Conservation (phyloP, 202 grass and related monocot genomes). For the Carex arenaria region DNA sequence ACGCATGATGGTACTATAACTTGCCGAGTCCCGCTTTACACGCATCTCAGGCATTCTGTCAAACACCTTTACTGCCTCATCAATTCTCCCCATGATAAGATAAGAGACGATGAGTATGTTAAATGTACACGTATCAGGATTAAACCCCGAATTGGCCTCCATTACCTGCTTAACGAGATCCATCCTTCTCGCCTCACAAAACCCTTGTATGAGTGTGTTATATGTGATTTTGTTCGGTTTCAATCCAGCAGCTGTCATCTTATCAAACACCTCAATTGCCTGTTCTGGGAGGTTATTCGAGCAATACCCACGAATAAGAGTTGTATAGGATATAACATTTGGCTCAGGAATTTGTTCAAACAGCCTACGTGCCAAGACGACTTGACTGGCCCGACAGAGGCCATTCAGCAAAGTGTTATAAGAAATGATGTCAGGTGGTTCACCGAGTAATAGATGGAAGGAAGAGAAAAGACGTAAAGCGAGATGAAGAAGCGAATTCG, state of each 20-base stretch:
- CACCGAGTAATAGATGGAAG: slow-evolving; percentile 49
- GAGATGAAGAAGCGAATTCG: slow-evolving; percentile 38
- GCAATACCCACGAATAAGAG: slow-evolving; percentile 70
- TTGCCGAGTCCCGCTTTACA: slow-evolving; percentile 65
- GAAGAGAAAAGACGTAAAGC: slow-evolving; percentile 23
- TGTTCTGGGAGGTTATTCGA: slow-evolving; percentile 34
- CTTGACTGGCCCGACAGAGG: slow-evolving; percentile 41
- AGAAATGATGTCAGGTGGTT: slow-evolving; percentile 50
- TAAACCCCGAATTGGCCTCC: slow-evolving; percentile 36
- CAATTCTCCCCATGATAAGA: slow-evolving; percentile 32
- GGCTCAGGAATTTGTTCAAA: slow-evolving; percentile 52
- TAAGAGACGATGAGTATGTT: slow-evolving; percentile 53
- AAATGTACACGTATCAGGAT: slow-evolving; percentile 80
- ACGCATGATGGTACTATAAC: slow-evolving; percentile 63
- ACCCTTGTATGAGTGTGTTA: slow-evolving; percentile 84
- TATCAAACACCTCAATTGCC: slow-evolving; percentile 40
- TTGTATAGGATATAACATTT: slow-evolving; percentile 73
- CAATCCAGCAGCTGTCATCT: slow-evolving; percentile 41
- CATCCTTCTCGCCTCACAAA: slow-evolving; percentile 66
- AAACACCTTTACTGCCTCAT: slow-evolving; percentile 64
- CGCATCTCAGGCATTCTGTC: slow-evolving; percentile 49
- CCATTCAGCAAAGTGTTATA: slow-evolving; percentile 69
- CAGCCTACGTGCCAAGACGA: slow-evolving; percentile 52
- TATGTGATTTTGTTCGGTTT: slow-evolving; percentile 65
- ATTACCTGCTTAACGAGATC: slow-evolving; percentile 69